Evolutionary conservation across 2,329 filamentous ascomycete species (phyloP).

Genomic region (Teratosphaeria zuluensis): DNA sequence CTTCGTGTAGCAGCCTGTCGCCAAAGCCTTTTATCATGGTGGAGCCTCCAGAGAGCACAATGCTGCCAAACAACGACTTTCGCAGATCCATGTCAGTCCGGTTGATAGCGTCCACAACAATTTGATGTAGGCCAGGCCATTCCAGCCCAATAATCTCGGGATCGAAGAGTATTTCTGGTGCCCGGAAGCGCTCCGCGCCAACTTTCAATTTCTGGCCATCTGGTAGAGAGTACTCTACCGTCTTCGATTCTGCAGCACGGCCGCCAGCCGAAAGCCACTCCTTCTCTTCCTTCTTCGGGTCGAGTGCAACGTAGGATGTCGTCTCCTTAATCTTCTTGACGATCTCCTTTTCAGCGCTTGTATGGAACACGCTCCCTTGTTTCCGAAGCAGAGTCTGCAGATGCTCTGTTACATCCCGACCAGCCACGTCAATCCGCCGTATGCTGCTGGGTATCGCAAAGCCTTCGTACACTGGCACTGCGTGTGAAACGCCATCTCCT

Average conservation of each 20-base stretch:
- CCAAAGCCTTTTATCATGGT: slow-evolving; percentile 96
- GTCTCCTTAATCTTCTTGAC: slow-evolving; percentile 95
- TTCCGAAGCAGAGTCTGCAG: slow-evolving; percentile 85
- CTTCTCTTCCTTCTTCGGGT: slow-evolving; percentile 91
- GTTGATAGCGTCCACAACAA: slow-evolving; percentile 91
- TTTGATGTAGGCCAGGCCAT: slow-evolving; percentile 94
- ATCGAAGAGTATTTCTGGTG: slow-evolving; percentile 94
- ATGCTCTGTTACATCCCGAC: slow-evolving; percentile 91
- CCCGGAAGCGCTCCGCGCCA: slow-evolving; percentile 87
- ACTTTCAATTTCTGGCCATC: slow-evolving; percentile 93
- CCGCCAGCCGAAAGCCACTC: slow-evolving; percentile 69
- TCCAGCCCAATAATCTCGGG: slow-evolving; percentile 94
- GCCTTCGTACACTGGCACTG: slow-evolving; percentile 94
- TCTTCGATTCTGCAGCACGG: slow-evolving; percentile 60
- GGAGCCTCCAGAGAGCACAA: slow-evolving; percentile 90
- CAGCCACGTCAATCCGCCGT: slow-evolving; percentile 88
- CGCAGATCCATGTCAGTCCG: slow-evolving; percentile 91
- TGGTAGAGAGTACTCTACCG: slow-evolving; percentile 77
- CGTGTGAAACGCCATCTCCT: slow-evolving; percentile 92
- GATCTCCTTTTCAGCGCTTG: slow-evolving; percentile 98
- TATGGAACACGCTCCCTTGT: slow-evolving; percentile 90
- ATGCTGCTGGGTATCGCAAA: slow-evolving; percentile 96
- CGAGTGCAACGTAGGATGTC: slow-evolving; percentile 79
- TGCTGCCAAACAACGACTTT: slow-evolving; percentile 90
- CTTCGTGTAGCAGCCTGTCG: slow-evolving; percentile 80